These are phyloP conservation scores for Favolaschia claudopus DNA, from an alignment of 768 basidiomycete genomes.

Conservation along the genomic window DNA sequence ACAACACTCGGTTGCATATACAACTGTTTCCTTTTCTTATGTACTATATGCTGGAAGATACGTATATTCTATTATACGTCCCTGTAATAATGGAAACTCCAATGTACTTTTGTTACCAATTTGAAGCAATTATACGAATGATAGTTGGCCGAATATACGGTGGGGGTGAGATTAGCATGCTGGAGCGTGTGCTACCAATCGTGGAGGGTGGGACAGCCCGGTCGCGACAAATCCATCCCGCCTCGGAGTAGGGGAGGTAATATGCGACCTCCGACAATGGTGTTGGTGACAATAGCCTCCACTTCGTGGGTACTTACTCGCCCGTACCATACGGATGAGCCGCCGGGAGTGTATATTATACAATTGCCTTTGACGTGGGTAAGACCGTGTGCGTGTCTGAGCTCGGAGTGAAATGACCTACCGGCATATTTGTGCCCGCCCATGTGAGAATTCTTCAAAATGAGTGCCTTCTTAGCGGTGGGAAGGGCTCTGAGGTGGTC, in stretches of 20 bases:
- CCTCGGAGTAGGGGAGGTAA: constrained; percentile 86
- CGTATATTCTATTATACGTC: constrained; percentile 10
- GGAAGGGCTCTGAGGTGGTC: constrained; percentile 61
- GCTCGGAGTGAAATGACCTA: constrained; percentile 43
- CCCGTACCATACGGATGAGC: constrained; percentile 92
- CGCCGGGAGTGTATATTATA: constrained; percentile 84
- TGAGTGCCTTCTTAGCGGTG: constrained; percentile 72
- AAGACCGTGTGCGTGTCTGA: not conserved
- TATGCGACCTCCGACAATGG: constrained; percentile 77
- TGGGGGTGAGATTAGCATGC: not conserved
- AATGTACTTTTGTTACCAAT: not conserved
- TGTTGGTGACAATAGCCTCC: constrained; percentile 84
- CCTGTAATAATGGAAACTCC: not conserved
- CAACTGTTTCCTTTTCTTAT: constrained; percentile 1
- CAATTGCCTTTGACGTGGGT: constrained; percentile 18
- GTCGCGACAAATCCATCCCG: constrained; percentile 78
- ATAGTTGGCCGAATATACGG: not conserved
- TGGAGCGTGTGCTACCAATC: constrained; percentile 74
- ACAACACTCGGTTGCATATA: not conserved
- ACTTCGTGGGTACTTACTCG: constrained; percentile 92
- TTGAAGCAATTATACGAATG: constrained; percentile 3
- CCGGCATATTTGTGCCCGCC: constrained; percentile 95
- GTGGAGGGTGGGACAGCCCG: constrained; percentile 70
- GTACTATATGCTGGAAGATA: constrained; percentile 20
- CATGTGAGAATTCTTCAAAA: constrained; percentile 88